Evolutionary conservation across 495 filamentous ascomycete species (phyloP).

Genomic region (Aspergillus steynii): DNA sequence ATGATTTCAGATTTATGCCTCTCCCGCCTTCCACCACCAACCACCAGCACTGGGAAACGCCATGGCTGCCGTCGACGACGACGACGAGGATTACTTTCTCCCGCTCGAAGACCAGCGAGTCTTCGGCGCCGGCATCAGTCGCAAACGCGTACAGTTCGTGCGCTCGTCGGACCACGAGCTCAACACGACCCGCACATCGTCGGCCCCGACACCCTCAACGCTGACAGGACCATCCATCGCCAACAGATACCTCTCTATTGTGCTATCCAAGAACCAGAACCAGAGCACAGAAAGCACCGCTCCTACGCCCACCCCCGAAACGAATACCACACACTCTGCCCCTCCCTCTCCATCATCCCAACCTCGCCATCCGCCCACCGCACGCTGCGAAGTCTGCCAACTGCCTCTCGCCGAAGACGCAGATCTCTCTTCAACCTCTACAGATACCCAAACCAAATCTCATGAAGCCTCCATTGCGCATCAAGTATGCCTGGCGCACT

Average conservation of each 20-base stretch:
- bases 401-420: constrained; percentile 43
- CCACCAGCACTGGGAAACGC: neutral
- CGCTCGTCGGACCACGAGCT: constrained; percentile 57
- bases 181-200: constrained; percentile 36
- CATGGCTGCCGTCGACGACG: constrained; percentile 19
- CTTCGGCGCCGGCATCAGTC: constrained; percentile 78
- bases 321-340: constrained; percentile 8
- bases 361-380: neutral
- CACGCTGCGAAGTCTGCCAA: constrained; percentile 59
- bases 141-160: constrained; percentile 79
- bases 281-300: constrained; percentile 20
- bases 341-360: constrained; percentile 1
- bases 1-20: neutral
- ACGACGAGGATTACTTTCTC: constrained; percentile 62
- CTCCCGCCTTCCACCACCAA: neutral
- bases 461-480: constrained; percentile 79
- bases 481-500: constrained; percentile 77
- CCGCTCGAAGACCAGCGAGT: constrained; percentile 71
- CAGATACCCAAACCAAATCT: constrained; percentile 22
- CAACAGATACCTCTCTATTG: constrained; percentile 71
- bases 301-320: constrained; percentile 8
- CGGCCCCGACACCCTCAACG: constrained; percentile 25
- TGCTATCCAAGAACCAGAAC: constrained; percentile 48
- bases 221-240: constrained; percentile 49
- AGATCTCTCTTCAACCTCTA: neutral